Base-by-base conservation (phyloP, 345 rosid genomes). In the Eucalyptus virginea region DNA sequence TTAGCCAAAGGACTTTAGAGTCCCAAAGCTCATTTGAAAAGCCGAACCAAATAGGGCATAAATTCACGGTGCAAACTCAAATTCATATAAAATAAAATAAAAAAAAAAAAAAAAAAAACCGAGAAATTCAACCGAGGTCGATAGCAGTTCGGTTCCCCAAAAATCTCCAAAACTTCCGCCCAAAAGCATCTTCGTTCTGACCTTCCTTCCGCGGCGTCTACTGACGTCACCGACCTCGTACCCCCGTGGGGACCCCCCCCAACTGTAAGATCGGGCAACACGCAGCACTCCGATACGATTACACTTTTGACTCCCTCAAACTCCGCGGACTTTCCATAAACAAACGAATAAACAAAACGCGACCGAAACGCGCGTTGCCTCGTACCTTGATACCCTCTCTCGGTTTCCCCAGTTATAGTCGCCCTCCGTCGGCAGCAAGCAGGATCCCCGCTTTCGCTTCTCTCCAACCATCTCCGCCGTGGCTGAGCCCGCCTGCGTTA, bases 1-100 rank as follows among this genome's bases (percentile, higher is more conserved):
- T 45, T 45, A 4, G 0, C 1, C 4, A 45, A 45, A 0, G 1
- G 1, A 45, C 11, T 45, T 45, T 45, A 45, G 11, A 45, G 0
- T 45, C 11, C 11, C 48, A 45, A 45, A 45, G 1, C 4, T 1
- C 4, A 45, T 45, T 45, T 45, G 4, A 45, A 45, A 45, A 45
- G 12, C 12, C 12, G 4, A 45, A 45, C 4, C 12, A 45, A 45
- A 45, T 0, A 10, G 12, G 11, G 12, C 4, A 9, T 45, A 10
- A 67, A 67, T 32, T 19, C 10, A 32, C 2, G 24, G 19, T 32
- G 42, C 80, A 69, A 69, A 69, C 10, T 16, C 11, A 34, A 69
- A 32, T 32, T 34, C 42, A 9, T 18, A 32, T 8, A 32, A 67
- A n/a, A n/a, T 0, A 8, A 1, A 67, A 32, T 12, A 4, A 48